Evolutionary conservation across 768 basidiomycete species (phyloP).

Genomic region (Suillus ampliporus): DNA sequence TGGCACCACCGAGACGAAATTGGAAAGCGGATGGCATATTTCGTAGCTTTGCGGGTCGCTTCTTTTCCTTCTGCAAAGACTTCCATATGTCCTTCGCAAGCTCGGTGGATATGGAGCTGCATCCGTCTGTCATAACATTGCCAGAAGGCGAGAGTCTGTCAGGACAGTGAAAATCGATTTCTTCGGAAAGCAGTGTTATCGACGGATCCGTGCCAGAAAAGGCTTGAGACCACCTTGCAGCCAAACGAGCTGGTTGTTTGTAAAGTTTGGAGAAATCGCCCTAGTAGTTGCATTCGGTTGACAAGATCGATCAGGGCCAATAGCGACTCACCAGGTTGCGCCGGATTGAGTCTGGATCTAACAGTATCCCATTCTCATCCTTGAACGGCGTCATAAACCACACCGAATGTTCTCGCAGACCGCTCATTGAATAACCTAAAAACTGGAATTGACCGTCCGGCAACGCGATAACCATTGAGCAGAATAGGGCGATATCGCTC

Average conservation of each 20-base stretch:
- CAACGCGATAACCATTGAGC: constrained; percentile 42
- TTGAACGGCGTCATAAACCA: constrained; percentile 54
- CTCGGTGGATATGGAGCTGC: constrained; percentile 48
- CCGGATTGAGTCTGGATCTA: constrained; percentile 38
- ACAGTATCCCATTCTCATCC: constrained; percentile 24
- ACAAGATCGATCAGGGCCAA: background rate
- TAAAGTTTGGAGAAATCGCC: constrained; percentile 46
- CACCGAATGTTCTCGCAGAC: constrained; percentile 53
- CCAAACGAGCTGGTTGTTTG: constrained; percentile 51
- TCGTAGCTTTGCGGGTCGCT: constrained; percentile 18
- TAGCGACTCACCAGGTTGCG: constrained; percentile 36
- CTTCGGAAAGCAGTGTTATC: constrained; percentile 38
- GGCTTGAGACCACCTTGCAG: constrained; percentile 59
- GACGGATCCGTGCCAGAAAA: constrained; percentile 59
- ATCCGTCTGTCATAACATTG: constrained; percentile 56
- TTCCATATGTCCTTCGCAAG: constrained; percentile 44
- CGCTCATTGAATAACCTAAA: constrained; percentile 60
- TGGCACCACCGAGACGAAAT: constrained; percentile 51
- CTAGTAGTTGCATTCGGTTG: constrained; percentile 23
- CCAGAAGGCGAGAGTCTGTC: constrained; percentile 37
- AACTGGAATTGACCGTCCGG: constrained; percentile 51
- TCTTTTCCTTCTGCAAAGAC: constrained; percentile 38
- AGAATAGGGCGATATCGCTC: constrained; percentile 42
- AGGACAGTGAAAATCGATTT: constrained; percentile 33
- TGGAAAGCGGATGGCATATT: constrained; percentile 47